Percentiles rank a stretch among this genome's conserved stretches.
These are phyloP conservation scores for Plenodomus lindquistii DNA, from an alignment of 2,329 filamentous ascomycete species.

Conservation along the genomic window DNA sequence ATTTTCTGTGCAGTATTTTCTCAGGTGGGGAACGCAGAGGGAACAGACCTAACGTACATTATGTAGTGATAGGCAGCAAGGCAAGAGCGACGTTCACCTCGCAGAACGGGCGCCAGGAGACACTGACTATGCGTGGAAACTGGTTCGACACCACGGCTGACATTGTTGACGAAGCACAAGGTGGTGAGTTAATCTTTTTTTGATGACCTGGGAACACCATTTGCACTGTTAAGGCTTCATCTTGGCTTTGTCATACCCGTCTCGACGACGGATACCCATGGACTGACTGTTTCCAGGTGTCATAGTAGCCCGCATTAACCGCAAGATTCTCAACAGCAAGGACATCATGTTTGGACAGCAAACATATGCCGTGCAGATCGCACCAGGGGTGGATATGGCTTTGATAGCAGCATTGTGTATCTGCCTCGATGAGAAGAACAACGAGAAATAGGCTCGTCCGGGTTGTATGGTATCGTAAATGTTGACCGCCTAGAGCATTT, in stretches of 20 bases:
- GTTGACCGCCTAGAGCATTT: too few species aligned
- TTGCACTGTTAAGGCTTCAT: background rate
- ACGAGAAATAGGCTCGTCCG: slow-evolving; percentile 8
- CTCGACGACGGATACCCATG: too few species aligned
- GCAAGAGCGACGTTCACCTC: slow-evolving; percentile 58
- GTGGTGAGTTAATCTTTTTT: slow-evolving; percentile 15
- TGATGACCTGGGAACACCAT: background rate
- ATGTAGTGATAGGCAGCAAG: slow-evolving; percentile 57
- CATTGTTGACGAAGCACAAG: slow-evolving; percentile 57
- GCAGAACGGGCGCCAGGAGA: slow-evolving; percentile 27
- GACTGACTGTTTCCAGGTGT: slow-evolving; percentile 29
- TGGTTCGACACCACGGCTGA: slow-evolving; percentile 62
- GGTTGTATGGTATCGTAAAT: background rate
- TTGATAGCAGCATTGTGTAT: slow-evolving; percentile 70
- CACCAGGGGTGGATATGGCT: slow-evolving; percentile 67
- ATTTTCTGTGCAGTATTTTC: background rate
- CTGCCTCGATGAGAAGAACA: slow-evolving; percentile 62
- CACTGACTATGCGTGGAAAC: slow-evolving; percentile 60
- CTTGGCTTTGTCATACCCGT: background rate
- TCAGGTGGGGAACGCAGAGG: background rate
- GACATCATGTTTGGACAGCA: slow-evolving; percentile 65
- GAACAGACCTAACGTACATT: background rate
- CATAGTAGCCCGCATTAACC: slow-evolving; percentile 62
- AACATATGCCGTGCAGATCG: slow-evolving; percentile 67
- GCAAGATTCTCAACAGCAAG: slow-evolving; percentile 61